phyloP scores from a whole-genome alignment of 202 grass and related monocot species.

The Carex sylvatica region DNA sequence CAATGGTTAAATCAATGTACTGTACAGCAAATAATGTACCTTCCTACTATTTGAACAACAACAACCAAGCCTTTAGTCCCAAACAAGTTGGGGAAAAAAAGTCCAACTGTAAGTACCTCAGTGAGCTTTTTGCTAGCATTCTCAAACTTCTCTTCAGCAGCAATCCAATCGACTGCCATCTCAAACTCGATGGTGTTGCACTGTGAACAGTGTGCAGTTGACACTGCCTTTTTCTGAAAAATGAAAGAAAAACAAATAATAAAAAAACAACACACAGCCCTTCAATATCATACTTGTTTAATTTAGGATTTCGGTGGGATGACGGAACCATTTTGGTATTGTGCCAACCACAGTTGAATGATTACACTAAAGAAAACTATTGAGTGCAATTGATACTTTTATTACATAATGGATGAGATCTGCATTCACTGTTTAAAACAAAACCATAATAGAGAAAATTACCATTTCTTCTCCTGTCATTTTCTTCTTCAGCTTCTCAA shows the following conservation, averaged over 20 bases:
- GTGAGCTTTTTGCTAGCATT: background rate
- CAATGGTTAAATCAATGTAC: background rate
- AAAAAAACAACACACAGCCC: slow-evolving; percentile 9
- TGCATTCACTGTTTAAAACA: slow-evolving; percentile 33
- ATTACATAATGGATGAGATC: slow-evolving; percentile 22
- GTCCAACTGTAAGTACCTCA: background rate
- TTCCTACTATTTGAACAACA: background rate
- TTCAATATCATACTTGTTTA: background rate
- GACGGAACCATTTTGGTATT: background rate
- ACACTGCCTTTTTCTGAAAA: slow-evolving; percentile 75
- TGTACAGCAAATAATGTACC: background rate
- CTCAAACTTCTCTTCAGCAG: slow-evolving; percentile 37
- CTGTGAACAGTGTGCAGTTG: slow-evolving; percentile 94
- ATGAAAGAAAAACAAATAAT: slow-evolving; percentile 16
- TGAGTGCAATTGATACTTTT: background rate
- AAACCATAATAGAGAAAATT: background rate
- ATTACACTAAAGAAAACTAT: background rate
- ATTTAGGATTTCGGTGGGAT: background rate
- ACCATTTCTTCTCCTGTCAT: slow-evolving; percentile 35
- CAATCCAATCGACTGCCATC: slow-evolving; percentile 78
- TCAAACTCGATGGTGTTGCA: slow-evolving; percentile 91
- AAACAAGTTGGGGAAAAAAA: background rate
- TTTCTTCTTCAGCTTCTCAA: slow-evolving; percentile 44
- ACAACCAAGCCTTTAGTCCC: background rate
- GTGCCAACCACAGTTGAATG: background rate